Conservation (phyloP, 2,329 filamentous ascomycete genomes). For the Sordariomycetes sp. region DNA sequence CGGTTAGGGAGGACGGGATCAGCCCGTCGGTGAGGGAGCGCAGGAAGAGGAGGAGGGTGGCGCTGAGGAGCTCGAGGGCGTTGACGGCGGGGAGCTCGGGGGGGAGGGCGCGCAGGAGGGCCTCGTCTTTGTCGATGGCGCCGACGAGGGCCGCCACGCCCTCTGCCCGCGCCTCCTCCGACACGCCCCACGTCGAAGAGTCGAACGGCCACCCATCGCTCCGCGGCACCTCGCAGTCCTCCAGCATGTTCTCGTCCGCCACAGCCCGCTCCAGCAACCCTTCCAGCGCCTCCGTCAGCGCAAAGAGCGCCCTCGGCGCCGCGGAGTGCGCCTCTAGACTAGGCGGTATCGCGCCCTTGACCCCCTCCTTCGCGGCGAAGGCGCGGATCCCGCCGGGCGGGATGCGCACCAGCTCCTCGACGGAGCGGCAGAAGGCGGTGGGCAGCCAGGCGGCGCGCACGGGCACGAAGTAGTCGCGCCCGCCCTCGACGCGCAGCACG, state of each 20-base stretch:
- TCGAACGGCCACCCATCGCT: slow-evolving; percentile 53
- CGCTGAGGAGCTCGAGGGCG: slow-evolving; percentile 64
- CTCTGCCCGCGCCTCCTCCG: neutral
- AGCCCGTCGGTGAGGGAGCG: slow-evolving; percentile 68
- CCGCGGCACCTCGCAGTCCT: slow-evolving; percentile 37
- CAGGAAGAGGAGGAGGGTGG: slow-evolving; percentile 66
- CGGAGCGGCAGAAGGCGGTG: slow-evolving; percentile 70
- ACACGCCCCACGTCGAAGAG: slow-evolving; percentile 21
- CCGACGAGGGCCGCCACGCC: slow-evolving; percentile 36
- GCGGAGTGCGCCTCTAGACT: slow-evolving; percentile 58
- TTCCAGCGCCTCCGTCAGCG: slow-evolving; percentile 71
- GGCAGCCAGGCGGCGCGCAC: slow-evolving; percentile 69
- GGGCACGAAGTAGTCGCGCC: slow-evolving; percentile 85
- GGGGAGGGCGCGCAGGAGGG: slow-evolving; percentile 51
- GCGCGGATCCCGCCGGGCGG: slow-evolving; percentile 68
- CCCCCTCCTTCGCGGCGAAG: slow-evolving; percentile 26
- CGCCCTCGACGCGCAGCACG: slow-evolving; percentile 71
- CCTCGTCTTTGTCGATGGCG: slow-evolving; percentile 61
- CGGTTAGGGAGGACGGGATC: slow-evolving; percentile 60
- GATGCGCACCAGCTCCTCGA: slow-evolving; percentile 81
- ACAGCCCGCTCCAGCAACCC: slow-evolving; percentile 42
- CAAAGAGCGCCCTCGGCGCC: slow-evolving; percentile 80
- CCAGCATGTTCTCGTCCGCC: slow-evolving; percentile 53
- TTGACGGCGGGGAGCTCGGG: slow-evolving; percentile 52
- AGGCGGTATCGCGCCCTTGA: slow-evolving; percentile 40